Percentiles rank a stretch among this genome's conserved stretches.
These are phyloP conservation scores for Pistacia vera DNA, from an alignment of 345 rosid species.

Conservation along the genomic window DNA sequence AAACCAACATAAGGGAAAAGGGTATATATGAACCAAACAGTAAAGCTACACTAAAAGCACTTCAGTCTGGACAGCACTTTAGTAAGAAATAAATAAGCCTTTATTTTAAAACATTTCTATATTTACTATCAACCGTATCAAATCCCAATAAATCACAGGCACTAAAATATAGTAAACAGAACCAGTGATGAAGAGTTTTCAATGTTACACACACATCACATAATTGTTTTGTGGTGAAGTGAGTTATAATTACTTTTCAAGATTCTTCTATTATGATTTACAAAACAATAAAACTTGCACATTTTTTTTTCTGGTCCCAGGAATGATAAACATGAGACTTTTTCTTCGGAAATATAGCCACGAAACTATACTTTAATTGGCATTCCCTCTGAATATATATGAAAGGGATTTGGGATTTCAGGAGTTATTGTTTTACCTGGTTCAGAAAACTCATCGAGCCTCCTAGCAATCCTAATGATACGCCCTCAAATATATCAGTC, in stretches of 20 bases:
- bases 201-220: neutral
- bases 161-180: too few relatives aligned
- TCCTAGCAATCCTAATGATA: slow-evolving; percentile 88
- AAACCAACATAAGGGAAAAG: too few relatives aligned
- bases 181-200: neutral
- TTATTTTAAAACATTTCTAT: too few relatives aligned
- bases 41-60: too few relatives aligned
- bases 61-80: too few relatives aligned
- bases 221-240: neutral
- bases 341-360: neutral
- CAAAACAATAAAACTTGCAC: neutral
- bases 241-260: neutral
- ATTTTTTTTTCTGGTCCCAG: neutral
- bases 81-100: too few relatives aligned
- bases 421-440: slow-evolving; percentile 52
- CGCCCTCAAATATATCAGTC: slow-evolving; percentile 99
- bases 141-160: too few relatives aligned
- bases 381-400: neutral
- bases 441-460: slow-evolving; percentile 95
- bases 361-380: neutral
- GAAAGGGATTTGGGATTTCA: neutral
- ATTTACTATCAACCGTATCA: too few relatives aligned
- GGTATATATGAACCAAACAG: too few relatives aligned
- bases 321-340: neutral
- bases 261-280: neutral